Evolutionary conservation across 1,284 basidiomycete species (phyloP), one percentile per base, ranked within the genome.

Genomic region (Pseudozyma sp.): DNA sequence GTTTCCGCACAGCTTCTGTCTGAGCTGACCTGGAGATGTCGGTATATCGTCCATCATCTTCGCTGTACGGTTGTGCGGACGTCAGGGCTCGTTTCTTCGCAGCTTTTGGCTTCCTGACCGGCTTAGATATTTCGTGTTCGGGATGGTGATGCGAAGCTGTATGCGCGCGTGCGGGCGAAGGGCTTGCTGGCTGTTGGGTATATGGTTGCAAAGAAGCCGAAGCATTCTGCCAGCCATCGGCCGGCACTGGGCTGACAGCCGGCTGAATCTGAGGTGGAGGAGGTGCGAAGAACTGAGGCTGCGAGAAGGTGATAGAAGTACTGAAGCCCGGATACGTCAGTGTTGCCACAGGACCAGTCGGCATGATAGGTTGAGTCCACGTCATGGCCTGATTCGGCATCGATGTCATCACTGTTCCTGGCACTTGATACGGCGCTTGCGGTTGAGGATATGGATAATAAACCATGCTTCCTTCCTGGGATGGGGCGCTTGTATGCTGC

Each of bases 321-420:
- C 56, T 64, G 53, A 72, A 72, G n/a, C 64, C 64, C 2, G 70
- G 70, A 35, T 72, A 72, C 6, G 64, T 56, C 8, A 72, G 40
- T 1, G 56, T 42, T 0, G 64, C 49, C 43, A 66, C 52, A 1
- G 63, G 36, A 3, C 57, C 60, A 18, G 70, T 21, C 1, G 64
- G 31, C 53, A 63, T 52, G 52, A 67, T 52, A 3, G 70, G 70
- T 19, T 63, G 70, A 12, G 63, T 50, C 70, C 70, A 72, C 10
- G 70, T 47, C 21, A 70, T 43, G 1, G 68, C 44, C 16, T 64
- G 68, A 10, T 45, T 40, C 2, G 61, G 68, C 42, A 65, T 38
- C 1, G 58, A 12, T 1, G 58, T 16, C 1, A 64, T 43, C 31
- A 70, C 14, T 7, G 56, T 52, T 1, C 49, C 58, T 0, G 68